Evolutionary conservation across 495 filamentous ascomycete species (phyloP).

Genomic region (Aspergillus heteromorphus): DNA sequence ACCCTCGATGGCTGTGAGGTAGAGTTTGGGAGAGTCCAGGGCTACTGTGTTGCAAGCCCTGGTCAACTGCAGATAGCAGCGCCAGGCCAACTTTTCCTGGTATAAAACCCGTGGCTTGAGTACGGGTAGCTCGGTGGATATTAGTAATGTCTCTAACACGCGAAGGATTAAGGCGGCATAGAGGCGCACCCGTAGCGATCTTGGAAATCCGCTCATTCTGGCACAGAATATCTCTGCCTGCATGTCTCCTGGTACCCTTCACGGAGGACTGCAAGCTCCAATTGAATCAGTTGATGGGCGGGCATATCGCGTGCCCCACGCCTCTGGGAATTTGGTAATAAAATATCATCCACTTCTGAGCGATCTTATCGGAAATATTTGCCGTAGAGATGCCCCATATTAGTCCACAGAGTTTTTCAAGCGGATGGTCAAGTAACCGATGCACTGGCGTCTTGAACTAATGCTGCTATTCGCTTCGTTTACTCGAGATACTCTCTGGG

Average conservation of each 20-base stretch:
- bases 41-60: neutral
- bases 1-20: neutral
- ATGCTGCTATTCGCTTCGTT: neutral
- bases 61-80: neutral
- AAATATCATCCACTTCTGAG: no score
- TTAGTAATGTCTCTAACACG: neutral
- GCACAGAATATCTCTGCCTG: neutral
- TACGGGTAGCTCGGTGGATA: neutral
- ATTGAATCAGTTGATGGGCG: no score
- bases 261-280: slow-evolving; percentile 21
- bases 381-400: neutral
- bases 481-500: neutral
- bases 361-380: no score
- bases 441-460: neutral
- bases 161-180: neutral
- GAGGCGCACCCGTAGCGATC: neutral
- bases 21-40: neutral
- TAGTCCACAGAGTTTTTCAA: neutral
- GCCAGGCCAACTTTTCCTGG: neutral
- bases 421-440: neutral
- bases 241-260: slow-evolving; percentile 14
- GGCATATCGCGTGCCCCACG: slow-evolving; percentile 31
- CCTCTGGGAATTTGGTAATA: no score
- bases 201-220: neutral
- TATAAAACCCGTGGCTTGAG: neutral